Evolutionary conservation across 2,329 filamentous ascomycete species (phyloP), one percentile per base, ranked within the genome.

Genomic region (Penicillium occitanis): DNA sequence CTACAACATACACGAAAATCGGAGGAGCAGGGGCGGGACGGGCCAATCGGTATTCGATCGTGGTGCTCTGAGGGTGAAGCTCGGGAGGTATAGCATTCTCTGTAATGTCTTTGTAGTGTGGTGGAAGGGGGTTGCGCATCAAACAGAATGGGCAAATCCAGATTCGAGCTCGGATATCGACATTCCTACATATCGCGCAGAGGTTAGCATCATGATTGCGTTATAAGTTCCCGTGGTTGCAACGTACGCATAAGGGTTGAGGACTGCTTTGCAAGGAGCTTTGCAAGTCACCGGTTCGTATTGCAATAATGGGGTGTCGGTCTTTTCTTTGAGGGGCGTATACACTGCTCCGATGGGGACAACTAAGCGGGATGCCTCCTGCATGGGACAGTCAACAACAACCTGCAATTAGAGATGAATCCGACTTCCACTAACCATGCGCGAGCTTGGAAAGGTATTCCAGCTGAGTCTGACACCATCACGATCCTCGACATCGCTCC

Each of bases 201-300:
- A 53, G 69, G 40, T 77, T 63, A 76, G 75, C 35, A 61, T 73
- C 64, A 71, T 68, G 63, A 61, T 65, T 42, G 66, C 44, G 51
- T 19, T 28, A n/a, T 40, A 35, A 33, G 68, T 51, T 51, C 2
- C 51, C 7, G 14, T 7, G 48, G 28, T 14, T 50, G 28, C 67
- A 30, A 74, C 87, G 75, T 85, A 96, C 93, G 94, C 97, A 84
- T 93, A 98, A 53, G 95, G 95, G 78, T 99, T 99, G 78, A 99
- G 85, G 44, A 98, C 93, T 64, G 94, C 94, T 79, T 93, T 90
- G 80, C 95, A 99, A 68, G 95, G 95, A 77, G 91, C 88, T 81
- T 97, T 97, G 88, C 95, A 99, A 68, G 91, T 93, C 50, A 99
- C 92, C 19, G 95, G 95, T 81, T 98, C 94, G 80, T 98, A 98